Evolutionary conservation across 768 basidiomycete species (phyloP).

Genomic region (Leucogyrophana mollusca): DNA sequence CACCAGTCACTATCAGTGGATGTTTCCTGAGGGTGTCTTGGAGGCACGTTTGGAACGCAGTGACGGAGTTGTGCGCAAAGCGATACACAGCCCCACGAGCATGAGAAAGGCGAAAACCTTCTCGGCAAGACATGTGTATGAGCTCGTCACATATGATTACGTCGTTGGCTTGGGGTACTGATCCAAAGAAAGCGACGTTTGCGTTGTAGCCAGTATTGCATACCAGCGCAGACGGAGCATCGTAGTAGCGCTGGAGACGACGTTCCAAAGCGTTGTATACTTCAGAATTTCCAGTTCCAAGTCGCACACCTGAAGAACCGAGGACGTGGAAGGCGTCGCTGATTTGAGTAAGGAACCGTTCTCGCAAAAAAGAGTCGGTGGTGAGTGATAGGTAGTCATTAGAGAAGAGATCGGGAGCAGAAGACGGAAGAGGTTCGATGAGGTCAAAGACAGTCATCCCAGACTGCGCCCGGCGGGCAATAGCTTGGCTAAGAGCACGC

Average conservation of each 20-base stretch:
- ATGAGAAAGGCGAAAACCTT: conserved; percentile 46
- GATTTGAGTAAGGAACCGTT: conserved; percentile 30
- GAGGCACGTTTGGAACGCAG: conserved; percentile 30
- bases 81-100: conserved; percentile 21
- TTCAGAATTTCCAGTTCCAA: conserved; percentile 42
- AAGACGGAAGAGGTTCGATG: conserved; percentile 13
- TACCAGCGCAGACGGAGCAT: conserved; percentile 41
- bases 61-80: conserved; percentile 48
- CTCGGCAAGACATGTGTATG: conserved; percentile 51
- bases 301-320: conserved; percentile 50
- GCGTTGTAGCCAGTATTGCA: conserved; percentile 56
- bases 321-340: conserved; percentile 23
- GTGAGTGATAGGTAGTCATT: conserved; percentile 54
- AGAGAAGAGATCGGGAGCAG: conserved; percentile 38
- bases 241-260: conserved; percentile 37
- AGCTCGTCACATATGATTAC: conserved; percentile 52
- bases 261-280: conserved; percentile 40
- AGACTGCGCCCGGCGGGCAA: conserved; percentile 4
- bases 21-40: conserved; percentile 21
- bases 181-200: conserved; percentile 47
- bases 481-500: conserved; percentile 12
- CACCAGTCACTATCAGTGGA: conserved; percentile 19
- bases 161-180: conserved; percentile 43
- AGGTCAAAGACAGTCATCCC: background rate
- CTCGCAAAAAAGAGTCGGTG: conserved; percentile 29